Conservation (phyloP, 495 filamentous ascomycete genomes). For the Penicillium ochrochloron region DNA sequence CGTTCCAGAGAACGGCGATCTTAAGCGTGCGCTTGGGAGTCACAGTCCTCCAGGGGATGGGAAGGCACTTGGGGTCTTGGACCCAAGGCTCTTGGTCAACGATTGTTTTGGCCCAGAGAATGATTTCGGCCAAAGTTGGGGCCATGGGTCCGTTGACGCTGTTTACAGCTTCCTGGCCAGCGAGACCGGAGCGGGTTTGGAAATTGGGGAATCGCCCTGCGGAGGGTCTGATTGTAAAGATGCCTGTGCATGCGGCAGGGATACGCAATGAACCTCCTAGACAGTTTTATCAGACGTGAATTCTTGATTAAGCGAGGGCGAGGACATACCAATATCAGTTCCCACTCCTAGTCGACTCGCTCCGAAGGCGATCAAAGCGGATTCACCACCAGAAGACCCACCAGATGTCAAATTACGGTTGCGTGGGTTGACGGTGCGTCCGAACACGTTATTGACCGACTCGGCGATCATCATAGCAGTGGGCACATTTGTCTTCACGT, state of each 20-base stretch:
- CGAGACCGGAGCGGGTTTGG: conserved; percentile 49
- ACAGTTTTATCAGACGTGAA: neutral
- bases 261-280: neutral
- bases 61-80: conserved; percentile 37
- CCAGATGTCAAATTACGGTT: conserved; percentile 44
- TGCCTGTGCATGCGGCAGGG: conserved; percentile 4
- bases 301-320: neutral
- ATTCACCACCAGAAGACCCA: conserved; percentile 49
- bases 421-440: conserved; percentile 32
- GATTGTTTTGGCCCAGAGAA: conserved; percentile 40
- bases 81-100: conserved; percentile 58
- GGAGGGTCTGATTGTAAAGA: conserved; percentile 51
- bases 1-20: conserved; percentile 64
- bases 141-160: conserved; percentile 25
- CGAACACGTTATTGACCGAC: conserved; percentile 56
- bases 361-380: conserved; percentile 42
- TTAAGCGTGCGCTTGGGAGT: conserved; percentile 45
- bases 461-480: conserved; percentile 44
- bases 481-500: conserved; percentile 61
- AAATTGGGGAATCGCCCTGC: conserved; percentile 50
- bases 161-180: conserved; percentile 38
- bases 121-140: conserved; percentile 11
- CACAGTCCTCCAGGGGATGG: conserved; percentile 24
- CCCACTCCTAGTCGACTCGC: conserved; percentile 45
- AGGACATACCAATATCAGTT: conserved; percentile 41